Base-by-base conservation (phyloP, 305 asterid genomes). In the Fraxinus ornus region DNA sequence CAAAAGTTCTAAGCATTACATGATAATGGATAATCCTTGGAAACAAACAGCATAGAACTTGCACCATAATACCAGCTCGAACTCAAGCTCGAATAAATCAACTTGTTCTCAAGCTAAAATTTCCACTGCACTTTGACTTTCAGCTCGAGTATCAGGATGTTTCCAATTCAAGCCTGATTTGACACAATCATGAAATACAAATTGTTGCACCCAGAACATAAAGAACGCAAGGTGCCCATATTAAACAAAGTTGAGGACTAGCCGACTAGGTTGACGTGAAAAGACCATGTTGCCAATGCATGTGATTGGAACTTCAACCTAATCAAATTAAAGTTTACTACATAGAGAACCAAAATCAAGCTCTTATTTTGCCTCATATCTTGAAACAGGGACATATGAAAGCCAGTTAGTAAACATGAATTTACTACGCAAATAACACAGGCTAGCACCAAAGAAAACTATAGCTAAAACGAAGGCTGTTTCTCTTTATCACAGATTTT, bases 11-110 rank as follows among this genome's bases (percentile, higher is more conserved):
- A 33, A 35, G 70, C 22, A 7, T 3, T 7, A 75, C 28, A 24
- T 7, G 32, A 26, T 35, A 28, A 60, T 62, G 41, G 76, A 44
- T 82, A 64, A 82, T 21, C 44, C 36, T 44, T 81, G 35, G 72
- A 66, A 75, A 7, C 41, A 41, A 64, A 24, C 44, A 52, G 3
- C 24, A 37, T 32, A 80, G 32, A 75, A 55, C 22, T 72, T 47
- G 5, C 49, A 5, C 72, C 75, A 68, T 68, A 37, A 12, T 37
- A 37, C 19, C n/a, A 36, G 36, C 22, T 49, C 19, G 78, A 68
- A 26, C 30, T 47, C 73, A 49, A 7, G 33, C 60, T 35, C 15
- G 9, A 44, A 64, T 64, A 21, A 76, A 32, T 22, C 15, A 41
- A 21, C 30, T 75, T 39, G 15, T 17, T 17, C 35, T 28, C 68